These are phyloP conservation scores for Cyamopsis tetragonoloba DNA, from an alignment of 306 rosid genomes.

Conservation along the genomic window DNA sequence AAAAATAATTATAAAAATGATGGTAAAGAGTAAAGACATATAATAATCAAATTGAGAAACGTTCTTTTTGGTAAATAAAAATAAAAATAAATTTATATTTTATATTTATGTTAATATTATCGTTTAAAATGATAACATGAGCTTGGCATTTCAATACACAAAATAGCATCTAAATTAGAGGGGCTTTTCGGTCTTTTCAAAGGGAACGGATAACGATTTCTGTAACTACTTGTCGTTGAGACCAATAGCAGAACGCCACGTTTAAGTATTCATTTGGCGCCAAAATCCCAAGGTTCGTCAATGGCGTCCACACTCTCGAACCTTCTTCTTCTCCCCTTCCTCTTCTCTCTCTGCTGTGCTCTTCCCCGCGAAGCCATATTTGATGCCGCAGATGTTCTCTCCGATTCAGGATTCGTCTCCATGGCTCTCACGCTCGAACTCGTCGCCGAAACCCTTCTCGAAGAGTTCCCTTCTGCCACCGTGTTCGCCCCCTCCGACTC, in stretches of 20 bases:
- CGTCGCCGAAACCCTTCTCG: slow-evolving; percentile 40
- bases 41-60: no score
- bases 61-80: no score
- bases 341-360: slow-evolving; percentile 35
- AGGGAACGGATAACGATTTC: slow-evolving; percentile 15
- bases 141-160: no score
- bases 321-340: slow-evolving; percentile 3
- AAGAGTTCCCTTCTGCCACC: slow-evolving; percentile 57
- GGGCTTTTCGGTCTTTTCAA: slow-evolving; percentile 11
- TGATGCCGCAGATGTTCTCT: slow-evolving; percentile 68
- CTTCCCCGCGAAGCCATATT: slow-evolving; percentile 42
- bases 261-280: slow-evolving; percentile 17
- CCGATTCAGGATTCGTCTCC: slow-evolving; percentile 61
- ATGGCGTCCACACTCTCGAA: slow-evolving; percentile 48
- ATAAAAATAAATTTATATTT: no score
- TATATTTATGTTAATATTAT: no score
- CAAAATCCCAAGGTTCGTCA: slow-evolving; percentile 35
- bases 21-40: no score
- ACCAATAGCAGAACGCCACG: slow-evolving; percentile 33
- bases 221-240: slow-evolving; percentile 1
- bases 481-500: slow-evolving; percentile 77
- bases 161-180: background rate
- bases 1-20: no score
- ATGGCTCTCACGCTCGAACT: slow-evolving; percentile 73
- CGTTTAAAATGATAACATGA: no score